Base-by-base conservation (phyloP, 768 basidiomycete genomes). In the Boletus insuetus region DNA sequence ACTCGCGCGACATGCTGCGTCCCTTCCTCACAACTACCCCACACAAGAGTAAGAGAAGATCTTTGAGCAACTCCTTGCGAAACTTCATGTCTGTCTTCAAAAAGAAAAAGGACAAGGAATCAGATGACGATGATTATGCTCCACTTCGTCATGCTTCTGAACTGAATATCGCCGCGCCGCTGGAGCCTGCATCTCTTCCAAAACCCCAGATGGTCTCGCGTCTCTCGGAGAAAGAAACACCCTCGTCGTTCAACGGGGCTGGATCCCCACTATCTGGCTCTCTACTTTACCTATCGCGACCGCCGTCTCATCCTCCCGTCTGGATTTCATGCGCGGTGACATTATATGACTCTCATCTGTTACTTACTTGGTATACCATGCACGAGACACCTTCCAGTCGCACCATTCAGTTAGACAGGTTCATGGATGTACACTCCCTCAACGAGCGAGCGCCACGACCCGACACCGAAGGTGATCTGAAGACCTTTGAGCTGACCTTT, bases 401-500 rank as follows among this genome's bases (percentile, higher is more conserved):
- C 51, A 68, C 76, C 29, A 75, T 91, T 32, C 63, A 74, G 10
- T 69, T 91, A 42, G 60, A 70, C 6, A 71, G 73, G 32, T 88
- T 87, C 63, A 70, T 79, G 39, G 85, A 89, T 63, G 81, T 89
- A 45, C 85, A 80, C 22, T 88, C 89, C 12, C 66, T 87, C 12
- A 75, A 78, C 5, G 84, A 87, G 53, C 69, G 66, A 26, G 71
- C 68, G 6, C 61, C 76, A 24, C 72, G 84, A n/a, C 75, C 77
- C 13, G 70, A 65, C 46, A 63, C 73, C n/a, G 62, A 66, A 13
- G 74, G 74, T 24, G 77, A 81, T 45, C 59, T 79, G 47, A 81
- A 80, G 58, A 71, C 84, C 0, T 89, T 91, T 54, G 86, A 89
- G 66, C 61, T 91, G n/a, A 48, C 79, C 17, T 86, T 87, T 52